Evolutionary conservation across 2,329 filamentous ascomycete genomes (phyloP), one percentile per base, ranked within the genome.

Genomic region (Colletotrichum sp.): DNA sequence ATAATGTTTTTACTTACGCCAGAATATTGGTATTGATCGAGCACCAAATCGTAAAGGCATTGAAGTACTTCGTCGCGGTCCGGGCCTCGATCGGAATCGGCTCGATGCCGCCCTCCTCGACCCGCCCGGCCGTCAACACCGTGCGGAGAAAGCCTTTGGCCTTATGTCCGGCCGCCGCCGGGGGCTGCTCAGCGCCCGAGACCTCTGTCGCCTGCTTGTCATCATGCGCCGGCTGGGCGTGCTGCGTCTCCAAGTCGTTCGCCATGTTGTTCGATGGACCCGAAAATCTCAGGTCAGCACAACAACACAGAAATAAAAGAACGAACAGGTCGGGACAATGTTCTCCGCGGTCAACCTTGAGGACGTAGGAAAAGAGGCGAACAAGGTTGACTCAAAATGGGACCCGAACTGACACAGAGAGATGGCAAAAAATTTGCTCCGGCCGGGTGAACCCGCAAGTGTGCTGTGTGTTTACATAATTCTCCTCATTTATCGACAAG

Each of bases 11-110:
- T 1, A 78, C 82, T 79, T 67, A 83, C 82, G 81, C 79, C 61
- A 83, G 72, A 9, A 83, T 76, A 60, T 80, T 82, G 39, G 82
- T 81, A 30, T 80, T 81, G 79, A 82, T 80, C 12, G 81, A 82
- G 66, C 80, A 82, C 75, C 80, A 83, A 5, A 83, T 77, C 27
- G 80, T 82, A 15, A 82, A 82, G 22, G 83, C 78, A 39, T 83
- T 83, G 36, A 81, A 75, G 72, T 81, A 82, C 25, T 81, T 81
- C 3, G 79, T 81, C 34, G 82, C 80, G 2, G 78, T 83, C 59
- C 81, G 79, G 68, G 81, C 79, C 66, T 82, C 79, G 30, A 80
- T 67, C 5, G 81, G 79, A 15, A 83, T 79, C 13, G 82, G 82
- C 72, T 82, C 78, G 28, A 79, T 80, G 15, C 82, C 82, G 48